A percentile compares a stretch with the other conserved stretches of the same genome.
phyloP scores from a whole-genome alignment of 176 grass and related monocot species.

The Lolium multiflorum region DNA sequence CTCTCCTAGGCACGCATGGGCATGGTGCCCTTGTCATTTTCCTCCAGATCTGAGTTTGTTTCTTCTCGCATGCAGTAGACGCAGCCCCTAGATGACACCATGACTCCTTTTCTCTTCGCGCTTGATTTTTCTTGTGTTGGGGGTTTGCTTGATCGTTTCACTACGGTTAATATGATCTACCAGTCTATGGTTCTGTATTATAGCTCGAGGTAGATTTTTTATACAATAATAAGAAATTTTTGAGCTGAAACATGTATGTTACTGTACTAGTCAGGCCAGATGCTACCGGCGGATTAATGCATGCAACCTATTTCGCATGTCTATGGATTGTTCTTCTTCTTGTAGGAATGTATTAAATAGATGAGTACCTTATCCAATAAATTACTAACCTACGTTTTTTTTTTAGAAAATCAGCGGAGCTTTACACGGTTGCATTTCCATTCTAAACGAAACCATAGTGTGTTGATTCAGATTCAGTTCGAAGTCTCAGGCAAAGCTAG shows the following conservation, averaged over 20 bases:
- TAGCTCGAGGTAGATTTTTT: neutral
- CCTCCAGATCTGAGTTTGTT: neutral
- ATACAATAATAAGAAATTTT: neutral
- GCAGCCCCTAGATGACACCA: no score
- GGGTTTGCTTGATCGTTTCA: neutral
- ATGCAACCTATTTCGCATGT: neutral
- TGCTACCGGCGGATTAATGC: neutral
- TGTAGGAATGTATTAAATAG: neutral
- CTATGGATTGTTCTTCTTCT: neutral
- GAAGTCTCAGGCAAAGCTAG: neutral
- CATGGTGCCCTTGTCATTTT: neutral
- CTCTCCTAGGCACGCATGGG: neutral
- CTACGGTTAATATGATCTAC: neutral
- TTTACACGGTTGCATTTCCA: no score
- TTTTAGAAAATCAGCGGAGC: no score
- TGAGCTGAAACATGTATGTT: neutral
- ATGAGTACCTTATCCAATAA: neutral
- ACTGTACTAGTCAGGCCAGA: neutral
- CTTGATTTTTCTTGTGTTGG: neutral
- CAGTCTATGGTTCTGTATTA: neutral
- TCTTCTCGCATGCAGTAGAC: neutral
- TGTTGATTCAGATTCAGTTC: no score
- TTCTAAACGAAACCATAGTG: no score
- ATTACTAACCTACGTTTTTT: neutral
- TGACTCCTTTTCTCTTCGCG: neutral